Evolutionary conservation across 768 basidiomycete species (phyloP).

Genomic region (Mycena vulgaris): DNA sequence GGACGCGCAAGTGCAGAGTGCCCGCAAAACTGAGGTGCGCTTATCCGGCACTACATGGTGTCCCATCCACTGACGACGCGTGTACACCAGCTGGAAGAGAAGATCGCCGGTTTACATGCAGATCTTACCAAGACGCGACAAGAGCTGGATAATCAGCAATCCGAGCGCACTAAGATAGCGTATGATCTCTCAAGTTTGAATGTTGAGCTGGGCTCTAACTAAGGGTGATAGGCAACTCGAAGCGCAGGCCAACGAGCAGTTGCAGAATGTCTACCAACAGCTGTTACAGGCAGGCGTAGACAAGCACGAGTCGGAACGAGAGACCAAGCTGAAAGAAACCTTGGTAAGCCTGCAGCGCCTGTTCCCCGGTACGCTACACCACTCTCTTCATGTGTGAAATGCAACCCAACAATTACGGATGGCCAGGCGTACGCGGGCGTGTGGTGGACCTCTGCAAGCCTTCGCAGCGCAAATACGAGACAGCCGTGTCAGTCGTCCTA

Average conservation of each 20-base stretch:
- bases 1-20: slow-evolving; percentile 64
- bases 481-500: slow-evolving; percentile 91
- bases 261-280: slow-evolving; percentile 85
- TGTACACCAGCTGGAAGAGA: slow-evolving; percentile 69
- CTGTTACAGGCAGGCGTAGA: slow-evolving; percentile 93
- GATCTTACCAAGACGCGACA: slow-evolving; percentile 79
- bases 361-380: slow-evolving; percentile 79
- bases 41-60: not conserved
- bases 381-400: not conserved
- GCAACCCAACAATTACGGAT: not conserved
- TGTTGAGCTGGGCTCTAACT: not conserved
- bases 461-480: slow-evolving; percentile 91
- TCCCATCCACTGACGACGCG: not conserved
- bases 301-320: slow-evolving; percentile 88
- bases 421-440: slow-evolving; percentile 89
- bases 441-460: slow-evolving; percentile 97
- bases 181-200: slow-evolving; percentile 53
- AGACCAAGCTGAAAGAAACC: slow-evolving; percentile 88
- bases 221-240: slow-evolving; percentile 80
- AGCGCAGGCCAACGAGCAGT: slow-evolving; percentile 92
- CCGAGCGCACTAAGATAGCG: slow-evolving; percentile 87
- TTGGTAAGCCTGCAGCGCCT: slow-evolving; percentile 87
- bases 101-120: slow-evolving; percentile 66
- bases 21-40: slow-evolving; percentile 73
- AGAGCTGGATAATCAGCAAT: slow-evolving; percentile 88